phyloP scores from a whole-genome alignment of 1,139 yeast species.

The Scheffersomyces titani region DNA sequence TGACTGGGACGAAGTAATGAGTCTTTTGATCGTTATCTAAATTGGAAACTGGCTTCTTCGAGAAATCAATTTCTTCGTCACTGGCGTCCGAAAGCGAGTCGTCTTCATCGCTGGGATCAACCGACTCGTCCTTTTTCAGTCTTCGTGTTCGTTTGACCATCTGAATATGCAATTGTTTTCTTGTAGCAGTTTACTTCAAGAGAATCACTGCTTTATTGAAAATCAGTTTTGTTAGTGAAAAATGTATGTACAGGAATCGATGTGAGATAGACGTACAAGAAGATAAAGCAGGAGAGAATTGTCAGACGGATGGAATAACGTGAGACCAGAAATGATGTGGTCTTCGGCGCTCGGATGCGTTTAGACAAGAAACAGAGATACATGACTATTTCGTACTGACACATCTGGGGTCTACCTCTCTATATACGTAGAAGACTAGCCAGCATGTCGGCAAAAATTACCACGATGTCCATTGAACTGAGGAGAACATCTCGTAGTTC shows the following conservation, averaged over 20 bases:
- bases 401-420: neutral
- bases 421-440: neutral
- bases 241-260: neutral
- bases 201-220: neutral
- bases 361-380: neutral
- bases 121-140: neutral
- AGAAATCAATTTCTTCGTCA: neutral
- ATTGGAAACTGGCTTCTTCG: neutral
- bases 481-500: neutral
- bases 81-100: neutral
- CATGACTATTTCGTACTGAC: neutral
- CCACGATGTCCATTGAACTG: neutral
- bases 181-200: neutral
- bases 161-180: neutral
- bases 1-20: constrained; percentile 13
- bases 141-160: neutral
- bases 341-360: neutral
- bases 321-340: neutral
- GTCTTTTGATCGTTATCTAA: constrained; percentile 12
- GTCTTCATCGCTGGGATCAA: neutral
- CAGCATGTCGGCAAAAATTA: neutral
- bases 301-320: neutral
- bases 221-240: neutral
- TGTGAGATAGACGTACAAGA: neutral
- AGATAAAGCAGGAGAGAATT: neutral